phyloP scores from a whole-genome alignment of 148 eudicot species.

The Chenopodium album region DNA sequence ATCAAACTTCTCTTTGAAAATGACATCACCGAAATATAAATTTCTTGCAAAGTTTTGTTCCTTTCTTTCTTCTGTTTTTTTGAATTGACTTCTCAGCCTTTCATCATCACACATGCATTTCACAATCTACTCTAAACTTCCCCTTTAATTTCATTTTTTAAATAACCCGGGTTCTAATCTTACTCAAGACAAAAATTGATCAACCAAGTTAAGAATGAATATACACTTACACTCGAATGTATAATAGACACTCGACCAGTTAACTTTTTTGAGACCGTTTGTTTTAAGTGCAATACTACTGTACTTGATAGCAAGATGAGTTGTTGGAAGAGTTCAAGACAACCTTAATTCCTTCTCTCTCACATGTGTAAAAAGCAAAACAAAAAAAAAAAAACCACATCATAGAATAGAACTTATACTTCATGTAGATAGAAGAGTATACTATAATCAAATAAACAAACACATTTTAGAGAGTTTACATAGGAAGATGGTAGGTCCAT shows the following conservation, averaged over 20 bases:
- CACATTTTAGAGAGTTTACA: neutral
- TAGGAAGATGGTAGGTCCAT: conserved; percentile 1
- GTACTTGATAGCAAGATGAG: neutral
- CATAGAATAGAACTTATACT: too few species aligned
- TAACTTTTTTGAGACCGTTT: too few species aligned
- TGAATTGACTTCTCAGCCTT: conserved; percentile 5
- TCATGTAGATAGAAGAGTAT: neutral
- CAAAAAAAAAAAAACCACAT: conserved; percentile 2
- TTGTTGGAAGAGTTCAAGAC: conserved; percentile 18
- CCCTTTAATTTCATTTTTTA: neutral
- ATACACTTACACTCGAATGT: too few species aligned
- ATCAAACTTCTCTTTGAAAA: conserved; percentile 23
- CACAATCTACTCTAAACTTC: neutral
- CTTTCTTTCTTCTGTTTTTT: neutral
- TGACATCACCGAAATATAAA: conserved; percentile 8
- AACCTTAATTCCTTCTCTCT: conserved; percentile 19
- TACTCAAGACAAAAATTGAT: too few species aligned
- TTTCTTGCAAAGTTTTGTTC: neutral
- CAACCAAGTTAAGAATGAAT: too few species aligned
- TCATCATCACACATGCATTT: conserved; percentile 6
- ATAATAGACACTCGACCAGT: too few species aligned
- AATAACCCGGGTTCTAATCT: too few species aligned
- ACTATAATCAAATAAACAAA: too few species aligned
- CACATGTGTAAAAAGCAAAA: conserved; percentile 13
- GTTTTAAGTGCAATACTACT: too few species aligned